A percentile compares a stretch with the other conserved stretches of the same genome.
Evolutionary conservation across 2,329 filamentous ascomycete species (phyloP).

Genomic region (Apiospora phragmitis): DNA sequence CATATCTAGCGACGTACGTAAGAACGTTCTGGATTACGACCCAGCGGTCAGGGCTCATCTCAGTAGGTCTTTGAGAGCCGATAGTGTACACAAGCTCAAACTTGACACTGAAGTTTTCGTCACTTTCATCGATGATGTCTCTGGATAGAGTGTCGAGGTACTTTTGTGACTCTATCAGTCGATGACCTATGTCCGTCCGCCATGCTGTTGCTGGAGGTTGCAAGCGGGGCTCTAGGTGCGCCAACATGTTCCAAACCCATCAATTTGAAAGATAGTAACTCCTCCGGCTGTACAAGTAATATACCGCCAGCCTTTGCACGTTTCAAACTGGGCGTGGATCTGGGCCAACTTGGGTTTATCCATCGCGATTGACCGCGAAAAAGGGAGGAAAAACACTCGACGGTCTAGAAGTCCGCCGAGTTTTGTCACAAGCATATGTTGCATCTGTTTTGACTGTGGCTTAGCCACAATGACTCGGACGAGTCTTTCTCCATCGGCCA

Average conservation of each 20-base stretch:
- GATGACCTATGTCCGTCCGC: conserved; percentile 38
- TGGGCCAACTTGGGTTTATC: conserved; percentile 44
- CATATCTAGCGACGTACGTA: conserved; percentile 36
- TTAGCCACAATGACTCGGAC: conserved; percentile 62
- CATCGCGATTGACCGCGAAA: conserved; percentile 51
- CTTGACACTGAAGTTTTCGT: conserved; percentile 61
- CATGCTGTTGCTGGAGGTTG: conserved; percentile 18
- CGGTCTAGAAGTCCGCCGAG: conserved; percentile 57
- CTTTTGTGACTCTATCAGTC: conserved; percentile 40
- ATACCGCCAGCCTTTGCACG: conserved; percentile 54
- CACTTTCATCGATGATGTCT: conserved; percentile 66
- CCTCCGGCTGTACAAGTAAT: conserved; percentile 63
- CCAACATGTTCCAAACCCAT: conserved; percentile 52
- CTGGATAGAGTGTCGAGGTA: conserved; percentile 46
- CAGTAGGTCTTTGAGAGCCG: conserved; percentile 49
- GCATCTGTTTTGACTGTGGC: conserved; percentile 61
- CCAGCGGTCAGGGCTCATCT: conserved; percentile 59
- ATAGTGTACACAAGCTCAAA: conserved; percentile 67
- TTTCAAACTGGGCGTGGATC: conserved; percentile 45
- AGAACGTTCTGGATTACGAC: conserved; percentile 54
- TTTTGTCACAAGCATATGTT: conserved; percentile 53
- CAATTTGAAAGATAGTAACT: conserved; percentile 65
- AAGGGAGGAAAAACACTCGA: conserved; percentile 57
- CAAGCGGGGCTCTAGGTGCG: conserved; percentile 12
- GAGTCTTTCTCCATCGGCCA: conserved; percentile 52